Evolutionary conservation across 352 stramenopile genomes (phyloP).

Genomic region (Pseudoperonospora humuli): DNA sequence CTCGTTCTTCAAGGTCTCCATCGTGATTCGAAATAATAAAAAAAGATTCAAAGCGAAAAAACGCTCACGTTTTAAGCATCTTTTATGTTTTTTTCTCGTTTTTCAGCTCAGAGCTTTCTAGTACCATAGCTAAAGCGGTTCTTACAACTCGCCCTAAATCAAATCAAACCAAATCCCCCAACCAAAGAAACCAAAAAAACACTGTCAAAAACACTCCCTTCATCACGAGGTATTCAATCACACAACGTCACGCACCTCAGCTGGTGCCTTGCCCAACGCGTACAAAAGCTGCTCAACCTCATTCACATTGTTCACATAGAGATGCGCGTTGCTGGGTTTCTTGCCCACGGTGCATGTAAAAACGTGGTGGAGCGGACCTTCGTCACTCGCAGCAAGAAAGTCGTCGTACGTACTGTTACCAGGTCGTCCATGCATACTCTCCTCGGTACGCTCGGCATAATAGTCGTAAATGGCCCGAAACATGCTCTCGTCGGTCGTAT

Average conservation of each 20-base stretch:
- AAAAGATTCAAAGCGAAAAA: not conserved
- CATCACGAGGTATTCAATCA: not conserved
- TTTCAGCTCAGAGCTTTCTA: no score
- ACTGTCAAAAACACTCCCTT: not conserved
- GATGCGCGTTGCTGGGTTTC: conserved; percentile 84
- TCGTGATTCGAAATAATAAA: not conserved
- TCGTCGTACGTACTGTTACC: conserved; percentile 13
- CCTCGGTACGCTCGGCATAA: conserved; percentile 80
- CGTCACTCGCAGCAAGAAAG: conserved; percentile 20
- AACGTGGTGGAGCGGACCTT: conserved; percentile 69
- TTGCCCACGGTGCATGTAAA: conserved; percentile 91
- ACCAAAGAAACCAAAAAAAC: not conserved
- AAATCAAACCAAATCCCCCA: no score
- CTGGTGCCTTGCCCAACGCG: conserved; percentile 35
- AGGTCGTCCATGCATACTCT: conserved; percentile 58
- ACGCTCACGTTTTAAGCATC: not conserved
- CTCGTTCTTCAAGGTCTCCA: conserved; percentile 6
- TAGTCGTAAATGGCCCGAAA: conserved; percentile 92
- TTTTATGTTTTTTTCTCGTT: no score
- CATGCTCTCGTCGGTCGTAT: conserved; percentile 97
- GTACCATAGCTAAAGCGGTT: no score
- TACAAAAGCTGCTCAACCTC: conserved; percentile 82
- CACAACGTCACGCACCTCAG: conserved; percentile 12
- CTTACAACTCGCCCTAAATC: no score
- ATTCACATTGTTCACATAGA: conserved; percentile 87